Percentiles rank a stretch among this genome's conserved stretches.
phyloP scores from a whole-genome alignment of 2,329 filamentous ascomycete genomes.

The Fusarium piperis region DNA sequence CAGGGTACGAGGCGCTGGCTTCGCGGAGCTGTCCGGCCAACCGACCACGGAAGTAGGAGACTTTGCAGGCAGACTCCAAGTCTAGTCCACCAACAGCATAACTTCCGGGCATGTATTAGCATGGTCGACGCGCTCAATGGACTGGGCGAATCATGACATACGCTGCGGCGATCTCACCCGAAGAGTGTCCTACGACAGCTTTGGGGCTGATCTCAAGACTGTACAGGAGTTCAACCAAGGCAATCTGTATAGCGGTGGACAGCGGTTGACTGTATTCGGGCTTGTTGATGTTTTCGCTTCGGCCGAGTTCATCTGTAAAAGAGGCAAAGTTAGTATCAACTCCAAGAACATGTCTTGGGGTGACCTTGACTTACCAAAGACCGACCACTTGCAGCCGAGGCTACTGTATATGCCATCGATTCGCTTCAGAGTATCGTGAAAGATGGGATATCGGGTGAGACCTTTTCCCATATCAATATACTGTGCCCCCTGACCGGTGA shows the following conservation, averaged over 20 bases:
- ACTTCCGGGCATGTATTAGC: not conserved
- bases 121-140: not conserved
- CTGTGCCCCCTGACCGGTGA: slow-evolving; percentile 50
- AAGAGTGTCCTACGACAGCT: slow-evolving; percentile 55
- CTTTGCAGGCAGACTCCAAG: slow-evolving; percentile 43
- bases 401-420: not conserved
- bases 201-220: slow-evolving; percentile 50
- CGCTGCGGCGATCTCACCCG: slow-evolving; percentile 58
- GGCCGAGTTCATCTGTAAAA: not conserved
- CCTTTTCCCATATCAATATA: slow-evolving; percentile 45
- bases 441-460: slow-evolving; percentile 23
- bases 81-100: slow-evolving; percentile 16
- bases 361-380: not conserved
- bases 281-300: slow-evolving; percentile 38
- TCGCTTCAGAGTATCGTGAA: slow-evolving; percentile 6
- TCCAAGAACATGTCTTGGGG: not conserved
- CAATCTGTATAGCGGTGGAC: slow-evolving; percentile 57
- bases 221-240: slow-evolving; percentile 53
- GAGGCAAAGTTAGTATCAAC: not conserved
- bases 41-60: slow-evolving; percentile 60
- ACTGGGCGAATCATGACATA: slow-evolving; percentile 49
- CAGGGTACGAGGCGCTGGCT: slow-evolving; percentile 30
- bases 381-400: not conserved
- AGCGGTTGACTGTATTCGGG: slow-evolving; percentile 53
- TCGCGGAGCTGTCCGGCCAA: not conserved